Conservation (phyloP, 257 asterid species). For the Plectranthus barbatus region DNA sequence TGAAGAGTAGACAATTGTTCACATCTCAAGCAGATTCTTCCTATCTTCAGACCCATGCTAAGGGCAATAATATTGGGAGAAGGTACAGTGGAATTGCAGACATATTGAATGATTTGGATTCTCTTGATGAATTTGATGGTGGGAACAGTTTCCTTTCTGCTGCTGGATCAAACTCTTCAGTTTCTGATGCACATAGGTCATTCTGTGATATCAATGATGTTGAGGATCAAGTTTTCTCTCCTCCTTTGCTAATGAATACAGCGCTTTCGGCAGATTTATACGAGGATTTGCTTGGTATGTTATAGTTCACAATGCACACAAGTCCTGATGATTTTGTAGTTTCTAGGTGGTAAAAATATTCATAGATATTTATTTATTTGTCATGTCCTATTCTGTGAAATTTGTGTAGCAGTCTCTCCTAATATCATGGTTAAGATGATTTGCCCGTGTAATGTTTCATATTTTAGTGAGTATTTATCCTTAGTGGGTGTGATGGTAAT, state of each 20-base stretch:
- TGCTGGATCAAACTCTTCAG: conserved; percentile 65
- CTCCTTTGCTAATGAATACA: conserved; percentile 82
- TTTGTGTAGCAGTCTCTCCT: background rate
- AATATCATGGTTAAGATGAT: background rate
- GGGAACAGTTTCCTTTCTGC: conserved; percentile 64
- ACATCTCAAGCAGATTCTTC: conserved; percentile 59
- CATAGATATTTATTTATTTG: background rate
- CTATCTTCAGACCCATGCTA: conserved; percentile 35
- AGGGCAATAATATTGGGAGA: conserved; percentile 40
- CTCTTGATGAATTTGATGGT: conserved; percentile 73
- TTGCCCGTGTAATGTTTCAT: background rate
- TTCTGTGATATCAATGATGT: conserved; percentile 69
- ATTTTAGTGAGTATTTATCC: background rate
- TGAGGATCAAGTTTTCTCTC: conserved; percentile 89
- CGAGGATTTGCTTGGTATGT: conserved; percentile 93
- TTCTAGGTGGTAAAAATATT: conserved; percentile 5
- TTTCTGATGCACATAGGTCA: conserved; percentile 69
- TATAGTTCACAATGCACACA: background rate
- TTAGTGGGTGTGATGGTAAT: background rate
- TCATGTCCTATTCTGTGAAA: background rate
- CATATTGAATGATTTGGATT: conserved; percentile 55
- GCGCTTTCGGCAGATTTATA: conserved; percentile 72
- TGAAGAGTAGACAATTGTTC: conserved; percentile 44
- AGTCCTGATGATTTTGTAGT: conserved; percentile 3
- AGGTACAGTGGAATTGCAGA: conserved; percentile 55